A percentile compares a stretch with the other conserved stretches of the same genome.
These are phyloP conservation scores for Fusarium buxicola DNA, from an alignment of 2,329 filamentous ascomycete genomes.

Conservation along the genomic window DNA sequence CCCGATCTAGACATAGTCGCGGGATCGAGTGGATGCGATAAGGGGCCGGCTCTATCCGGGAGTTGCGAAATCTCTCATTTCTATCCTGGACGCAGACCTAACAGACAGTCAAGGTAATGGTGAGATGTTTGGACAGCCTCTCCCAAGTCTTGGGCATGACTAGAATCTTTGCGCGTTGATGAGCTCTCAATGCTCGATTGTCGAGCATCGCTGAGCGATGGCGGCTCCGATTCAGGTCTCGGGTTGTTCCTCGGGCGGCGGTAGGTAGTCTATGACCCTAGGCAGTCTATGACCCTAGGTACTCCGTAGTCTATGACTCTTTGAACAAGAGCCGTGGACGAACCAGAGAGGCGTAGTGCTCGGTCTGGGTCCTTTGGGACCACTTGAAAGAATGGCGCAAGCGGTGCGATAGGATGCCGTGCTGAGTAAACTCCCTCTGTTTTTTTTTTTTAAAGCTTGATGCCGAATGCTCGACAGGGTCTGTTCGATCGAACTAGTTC, in stretches of 20 bases:
- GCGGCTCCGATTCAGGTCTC: conserved; percentile 17
- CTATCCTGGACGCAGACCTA: conserved; percentile 7
- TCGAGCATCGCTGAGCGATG: conserved; percentile 11
- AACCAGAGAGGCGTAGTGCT: conserved; percentile 29
- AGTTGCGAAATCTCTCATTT: conserved; percentile 31
- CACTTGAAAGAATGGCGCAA: conserved; percentile 39
- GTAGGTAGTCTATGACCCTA: conserved; percentile 28
- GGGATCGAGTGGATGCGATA: conserved; percentile 44
- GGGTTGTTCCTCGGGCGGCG: conserved; percentile 32
- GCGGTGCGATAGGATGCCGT: conserved; percentile 40
- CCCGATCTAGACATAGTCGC: conserved; percentile 46
- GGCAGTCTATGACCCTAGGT: conserved; percentile 10
- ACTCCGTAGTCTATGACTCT: conserved; percentile 38
- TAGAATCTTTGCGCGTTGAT: background rate
- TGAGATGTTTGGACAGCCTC: background rate
- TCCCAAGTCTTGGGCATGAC: conserved; percentile 1
- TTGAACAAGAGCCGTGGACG: conserved; percentile 28
- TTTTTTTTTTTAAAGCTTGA: conserved; percentile 14
- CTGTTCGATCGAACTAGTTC: conserved; percentile 22
- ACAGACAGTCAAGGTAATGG: background rate
- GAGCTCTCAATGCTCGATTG: conserved; percentile 10
- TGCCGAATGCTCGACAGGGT: conserved; percentile 13
- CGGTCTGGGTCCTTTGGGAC: conserved; percentile 32
- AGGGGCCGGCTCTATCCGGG: conserved; percentile 34
- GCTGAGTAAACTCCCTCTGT: conserved; percentile 31